phyloP scores from a whole-genome alignment of 1,284 basidiomycete species.

The Cryptococcus neoformans region DNA sequence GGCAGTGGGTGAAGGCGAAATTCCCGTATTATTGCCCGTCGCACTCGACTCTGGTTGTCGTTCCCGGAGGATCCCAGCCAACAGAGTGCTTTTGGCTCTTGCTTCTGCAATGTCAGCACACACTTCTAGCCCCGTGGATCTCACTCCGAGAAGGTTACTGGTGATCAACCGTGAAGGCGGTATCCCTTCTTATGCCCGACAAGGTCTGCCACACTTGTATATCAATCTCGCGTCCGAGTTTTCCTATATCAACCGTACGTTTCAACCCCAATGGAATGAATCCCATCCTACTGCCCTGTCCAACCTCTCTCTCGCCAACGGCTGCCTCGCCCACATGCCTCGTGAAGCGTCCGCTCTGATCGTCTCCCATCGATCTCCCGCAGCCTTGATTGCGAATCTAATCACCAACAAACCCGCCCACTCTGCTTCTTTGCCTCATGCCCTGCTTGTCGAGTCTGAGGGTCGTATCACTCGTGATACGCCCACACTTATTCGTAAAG shows the following conservation, averaged over 20 bases:
- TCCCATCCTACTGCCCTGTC: conserved; percentile 82
- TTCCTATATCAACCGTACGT: conserved; percentile 81
- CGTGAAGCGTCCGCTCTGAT: conserved; percentile 88
- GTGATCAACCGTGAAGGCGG: conserved; percentile 98
- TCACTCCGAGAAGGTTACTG: conserved; percentile 91
- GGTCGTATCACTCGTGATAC: conserved; percentile 82
- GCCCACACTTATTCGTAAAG: conserved; percentile 87
- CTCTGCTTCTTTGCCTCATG: conserved; percentile 90
- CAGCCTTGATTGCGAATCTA: conserved; percentile 91
- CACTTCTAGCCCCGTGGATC: conserved; percentile 55
- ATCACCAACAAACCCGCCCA: conserved; percentile 98
- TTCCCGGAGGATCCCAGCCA: conserved; percentile 79
- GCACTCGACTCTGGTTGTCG: conserved; percentile 88
- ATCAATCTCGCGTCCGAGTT: conserved; percentile 92
- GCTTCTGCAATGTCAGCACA: conserved; percentile 72
- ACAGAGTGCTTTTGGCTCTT: conserved; percentile 85
- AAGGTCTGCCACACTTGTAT: conserved; percentile 89
- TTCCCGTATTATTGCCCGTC: conserved; percentile 93
- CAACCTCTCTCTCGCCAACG: conserved; percentile 82
- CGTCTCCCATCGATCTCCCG: conserved; percentile 95
- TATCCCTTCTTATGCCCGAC: conserved; percentile 94
- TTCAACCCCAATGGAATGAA: conserved; percentile 69
- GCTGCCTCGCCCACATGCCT: conserved; percentile 91
- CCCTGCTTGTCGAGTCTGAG: conserved; percentile 74
- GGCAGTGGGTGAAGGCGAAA: conserved; percentile 86